A percentile compares a stretch with the other conserved stretches of the same genome.
Conservation (phyloP, 257 asterid species). For the Plantago elongata region DNA sequence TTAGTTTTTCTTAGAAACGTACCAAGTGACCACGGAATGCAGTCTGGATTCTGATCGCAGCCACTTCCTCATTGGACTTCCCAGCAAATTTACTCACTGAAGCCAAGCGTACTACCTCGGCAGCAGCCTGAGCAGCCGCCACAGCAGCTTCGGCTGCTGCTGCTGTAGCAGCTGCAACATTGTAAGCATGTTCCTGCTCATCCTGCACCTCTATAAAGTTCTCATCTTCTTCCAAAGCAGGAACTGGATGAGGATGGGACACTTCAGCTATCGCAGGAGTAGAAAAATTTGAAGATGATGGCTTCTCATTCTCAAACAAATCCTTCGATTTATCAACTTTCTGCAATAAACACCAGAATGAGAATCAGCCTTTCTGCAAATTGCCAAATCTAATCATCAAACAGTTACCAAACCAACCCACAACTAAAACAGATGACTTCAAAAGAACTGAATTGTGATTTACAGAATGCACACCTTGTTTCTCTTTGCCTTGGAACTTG, state of each 20-base stretch:
- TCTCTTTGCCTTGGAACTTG: slow-evolving; percentile 54
- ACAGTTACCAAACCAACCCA: slow-evolving; percentile 5
- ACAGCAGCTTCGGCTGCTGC: slow-evolving; percentile 74
- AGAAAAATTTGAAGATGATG: slow-evolving; percentile 35
- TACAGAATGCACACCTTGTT: slow-evolving; percentile 33
- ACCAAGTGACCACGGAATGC: slow-evolving; percentile 93
- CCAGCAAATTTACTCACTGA: slow-evolving; percentile 43
- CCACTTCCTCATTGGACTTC: slow-evolving; percentile 69
- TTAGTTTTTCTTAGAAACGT: slow-evolving; percentile 3
- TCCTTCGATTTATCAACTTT: slow-evolving; percentile 38
- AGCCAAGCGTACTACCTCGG: slow-evolving; percentile 53
- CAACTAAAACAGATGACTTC: not conserved
- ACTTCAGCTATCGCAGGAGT: slow-evolving; percentile 33
- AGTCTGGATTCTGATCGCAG: slow-evolving; percentile 79
- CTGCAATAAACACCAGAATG: slow-evolving; percentile 30
- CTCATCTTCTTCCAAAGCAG: slow-evolving; percentile 54
- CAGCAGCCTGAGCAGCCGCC: slow-evolving; percentile 70
- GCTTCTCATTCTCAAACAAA: slow-evolving; percentile 45
- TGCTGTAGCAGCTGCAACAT: slow-evolving; percentile 67
- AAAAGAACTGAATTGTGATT: slow-evolving; percentile 7
- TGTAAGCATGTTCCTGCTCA: slow-evolving; percentile 62
- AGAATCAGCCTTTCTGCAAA: not conserved
- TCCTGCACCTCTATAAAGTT: slow-evolving; percentile 47
- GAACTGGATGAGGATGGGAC: slow-evolving; percentile 44
- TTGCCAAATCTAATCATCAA: not conserved